Conservation (phyloP, 1,284 basidiomycete species). For the Sutorius eximius region DNA sequence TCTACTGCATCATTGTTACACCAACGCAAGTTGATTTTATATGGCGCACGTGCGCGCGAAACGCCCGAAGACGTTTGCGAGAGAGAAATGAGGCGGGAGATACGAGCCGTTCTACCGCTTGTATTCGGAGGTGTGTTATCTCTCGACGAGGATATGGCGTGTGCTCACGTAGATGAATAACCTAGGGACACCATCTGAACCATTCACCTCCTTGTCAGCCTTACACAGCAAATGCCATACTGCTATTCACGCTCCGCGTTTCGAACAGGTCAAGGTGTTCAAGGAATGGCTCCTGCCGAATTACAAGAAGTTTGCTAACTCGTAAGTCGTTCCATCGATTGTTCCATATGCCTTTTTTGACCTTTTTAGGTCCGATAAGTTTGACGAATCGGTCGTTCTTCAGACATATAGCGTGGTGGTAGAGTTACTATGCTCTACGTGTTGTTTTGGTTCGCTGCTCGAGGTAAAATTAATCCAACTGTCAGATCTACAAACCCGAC, state of each 20-base stretch:
- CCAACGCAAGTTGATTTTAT: constrained; percentile 66
- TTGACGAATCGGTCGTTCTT: constrained; percentile 36
- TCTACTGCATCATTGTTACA: constrained; percentile 56
- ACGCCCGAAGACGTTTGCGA: constrained; percentile 69
- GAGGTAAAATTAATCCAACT: constrained; percentile 48
- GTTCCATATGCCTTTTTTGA: not conserved
- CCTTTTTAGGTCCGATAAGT: constrained; percentile 24
- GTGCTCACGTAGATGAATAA: not conserved
- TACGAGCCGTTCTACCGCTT: constrained; percentile 62
- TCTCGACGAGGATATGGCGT: not conserved
- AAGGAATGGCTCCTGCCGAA: constrained; percentile 70
- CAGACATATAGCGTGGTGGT: constrained; percentile 58
- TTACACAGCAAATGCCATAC: constrained; percentile 46
- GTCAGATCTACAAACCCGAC: not conserved
- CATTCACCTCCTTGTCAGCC: constrained; percentile 38
- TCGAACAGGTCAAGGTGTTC: constrained; percentile 67
- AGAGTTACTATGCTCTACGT: constrained; percentile 58
- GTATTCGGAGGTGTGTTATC: constrained; percentile 60
- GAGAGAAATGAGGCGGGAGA: constrained; percentile 64
- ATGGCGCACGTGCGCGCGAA: constrained; percentile 64
- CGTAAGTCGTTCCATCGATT: constrained; percentile 11
- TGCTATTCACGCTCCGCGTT: constrained; percentile 56
- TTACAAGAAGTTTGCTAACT: constrained; percentile 53
- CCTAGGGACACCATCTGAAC: constrained; percentile 32
- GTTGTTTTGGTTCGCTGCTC: constrained; percentile 65